phyloP scores from a whole-genome alignment of 176 grass and related monocot genomes.

The Eleusine coracana region DNA sequence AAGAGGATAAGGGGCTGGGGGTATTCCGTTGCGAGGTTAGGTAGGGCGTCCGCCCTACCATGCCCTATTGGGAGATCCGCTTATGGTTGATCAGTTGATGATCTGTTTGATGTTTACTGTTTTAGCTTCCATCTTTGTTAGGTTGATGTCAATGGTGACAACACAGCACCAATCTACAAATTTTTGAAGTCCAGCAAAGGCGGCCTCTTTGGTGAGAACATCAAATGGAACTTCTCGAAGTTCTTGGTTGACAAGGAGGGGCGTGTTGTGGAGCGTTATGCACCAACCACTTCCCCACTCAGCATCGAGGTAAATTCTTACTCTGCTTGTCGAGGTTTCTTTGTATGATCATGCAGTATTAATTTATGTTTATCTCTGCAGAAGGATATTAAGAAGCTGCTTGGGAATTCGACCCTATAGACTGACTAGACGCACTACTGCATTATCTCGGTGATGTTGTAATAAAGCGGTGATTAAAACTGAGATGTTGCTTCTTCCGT shows the following conservation, averaged over 20 bases:
- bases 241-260: slow-evolving; percentile 89
- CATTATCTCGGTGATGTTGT: slow-evolving; percentile 34
- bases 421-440: not conserved
- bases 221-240: slow-evolving; percentile 92
- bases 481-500: slow-evolving; percentile 17
- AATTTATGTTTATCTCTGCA: slow-evolving; percentile 36
- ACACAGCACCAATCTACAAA: slow-evolving; percentile 64
- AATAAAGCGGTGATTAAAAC: slow-evolving; percentile 39
- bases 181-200: slow-evolving; percentile 76
- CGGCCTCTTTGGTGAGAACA: slow-evolving; percentile 64
- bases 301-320: slow-evolving; percentile 65
- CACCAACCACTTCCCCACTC: slow-evolving; percentile 72
- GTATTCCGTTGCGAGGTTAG: too few relatives aligned
- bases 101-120: not conserved
- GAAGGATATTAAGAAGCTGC: slow-evolving; percentile 89
- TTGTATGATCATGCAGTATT: not conserved
- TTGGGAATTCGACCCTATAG: slow-evolving; percentile 42
- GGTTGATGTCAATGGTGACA: slow-evolving; percentile 73
- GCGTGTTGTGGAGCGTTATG: slow-evolving; percentile 69
- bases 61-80: too few relatives aligned
- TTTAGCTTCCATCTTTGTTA: not conserved
- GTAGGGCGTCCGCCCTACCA: too few relatives aligned
- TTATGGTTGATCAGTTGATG: not conserved
- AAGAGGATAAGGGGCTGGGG: too few relatives aligned
- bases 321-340: not conserved